Base-by-base conservation (phyloP, 495 filamentous ascomycete species). In the Xanthoparmelia taractica region DNA sequence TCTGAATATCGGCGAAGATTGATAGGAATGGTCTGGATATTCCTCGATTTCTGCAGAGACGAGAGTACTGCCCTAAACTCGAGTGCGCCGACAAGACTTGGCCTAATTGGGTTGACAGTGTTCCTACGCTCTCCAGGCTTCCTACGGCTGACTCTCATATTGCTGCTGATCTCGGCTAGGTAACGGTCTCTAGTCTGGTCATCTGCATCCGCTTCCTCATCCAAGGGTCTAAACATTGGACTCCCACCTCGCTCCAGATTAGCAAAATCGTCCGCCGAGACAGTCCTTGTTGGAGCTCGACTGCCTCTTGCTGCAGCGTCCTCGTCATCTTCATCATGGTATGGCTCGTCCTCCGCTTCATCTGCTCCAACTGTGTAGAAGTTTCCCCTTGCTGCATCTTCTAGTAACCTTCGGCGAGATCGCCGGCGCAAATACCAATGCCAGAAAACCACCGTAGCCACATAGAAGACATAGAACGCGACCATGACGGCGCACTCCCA, bases 401-500 rank as follows among this genome's bases (percentile, higher is more conserved):
- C 85, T 71, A 84, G 81, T 56, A 84, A 78, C 54, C 85, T 80
- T 61, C 76, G 77, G 57, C 78, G 78, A 63, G 84, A 84, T 61
- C 80, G 73, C 60, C 84, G 79, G 52, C 81, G 80, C 17, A 88
- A 73, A 74, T 87, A 86, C 86, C 92, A 96, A 74, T 99, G 95
- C 93, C 92, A 97, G 0, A 82, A 80, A 18, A 97, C 87, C 23
- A 99, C 95, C 43, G 90, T 82, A 7, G 84, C 70, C 8, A 99
- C 95, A 68, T 99, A 99, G 68, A 94, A 94, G 27, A 87, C 60
- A 71, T 99, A 99, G 65, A 95, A 91, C 27, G 79, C 86, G 52
- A 99, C 91, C 95, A 99, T 99, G 56, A 82, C 75, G 45, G 80
- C 80, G 66, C 91, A 94, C 73, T 99, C 95, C 91, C 91, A 97